phyloP scores from a whole-genome alignment of 2,329 filamentous ascomycete species.

The Fusarium sp. region DNA sequence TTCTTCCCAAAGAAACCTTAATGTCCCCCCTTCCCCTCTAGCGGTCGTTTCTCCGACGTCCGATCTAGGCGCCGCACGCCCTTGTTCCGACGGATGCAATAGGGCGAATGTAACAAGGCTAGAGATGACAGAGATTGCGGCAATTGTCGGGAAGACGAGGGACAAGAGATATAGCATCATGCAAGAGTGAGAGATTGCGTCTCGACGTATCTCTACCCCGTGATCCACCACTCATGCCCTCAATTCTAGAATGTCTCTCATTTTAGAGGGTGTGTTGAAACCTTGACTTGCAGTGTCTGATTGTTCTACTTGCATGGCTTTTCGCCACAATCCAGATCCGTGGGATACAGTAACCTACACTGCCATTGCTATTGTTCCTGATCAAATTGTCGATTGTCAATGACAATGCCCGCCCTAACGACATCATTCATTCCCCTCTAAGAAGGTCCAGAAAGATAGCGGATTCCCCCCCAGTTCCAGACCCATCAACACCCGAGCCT shows the following conservation, averaged over 20 bases:
- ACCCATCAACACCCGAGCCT: not conserved
- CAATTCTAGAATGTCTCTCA: conserved; percentile 8
- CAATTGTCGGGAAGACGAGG: conserved; percentile 41
- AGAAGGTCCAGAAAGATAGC: not conserved
- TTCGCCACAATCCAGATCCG: conserved; percentile 2
- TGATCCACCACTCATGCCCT: conserved; percentile 13
- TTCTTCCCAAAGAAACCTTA: not conserved
- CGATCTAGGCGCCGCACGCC: conserved; percentile 24
- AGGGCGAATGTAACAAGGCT: conserved; percentile 1
- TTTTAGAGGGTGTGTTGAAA: not conserved
- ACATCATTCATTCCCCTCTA: not conserved
- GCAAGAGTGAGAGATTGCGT: not conserved
- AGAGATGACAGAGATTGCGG: conserved; percentile 12
- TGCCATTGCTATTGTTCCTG: not conserved
- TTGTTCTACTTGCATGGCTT: conserved; percentile 2
- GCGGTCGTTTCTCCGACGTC: conserved; percentile 19
- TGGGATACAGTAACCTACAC: not conserved
- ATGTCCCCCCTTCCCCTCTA: not conserved
- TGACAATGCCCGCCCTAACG: not conserved
- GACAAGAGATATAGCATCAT: conserved; percentile 14
- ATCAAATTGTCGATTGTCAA: not conserved
- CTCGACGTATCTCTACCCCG: not conserved
- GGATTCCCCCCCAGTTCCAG: not conserved
- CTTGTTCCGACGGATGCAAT: not conserved
- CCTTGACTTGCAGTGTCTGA: not conserved